These are phyloP conservation scores for Penicillium janthinellum DNA, from an alignment of 2,329 filamentous ascomycete species.

Conservation along the genomic window DNA sequence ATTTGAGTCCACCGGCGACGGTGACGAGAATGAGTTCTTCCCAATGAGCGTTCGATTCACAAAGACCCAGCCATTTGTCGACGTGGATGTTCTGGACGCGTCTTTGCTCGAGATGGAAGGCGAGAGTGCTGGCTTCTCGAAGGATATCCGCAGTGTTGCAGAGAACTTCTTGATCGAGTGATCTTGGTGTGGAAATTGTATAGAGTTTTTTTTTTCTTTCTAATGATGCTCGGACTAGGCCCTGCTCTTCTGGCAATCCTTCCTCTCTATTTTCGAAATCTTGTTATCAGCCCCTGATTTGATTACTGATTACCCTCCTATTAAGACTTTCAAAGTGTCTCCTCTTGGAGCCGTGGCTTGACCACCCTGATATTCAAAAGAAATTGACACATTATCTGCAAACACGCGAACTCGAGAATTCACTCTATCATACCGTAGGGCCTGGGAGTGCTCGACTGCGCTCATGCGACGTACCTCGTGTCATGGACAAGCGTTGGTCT, in stretches of 20 bases:
- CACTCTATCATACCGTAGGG: not conserved
- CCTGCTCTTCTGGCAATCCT: slow-evolving; percentile 21
- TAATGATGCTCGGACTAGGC: slow-evolving; percentile 42
- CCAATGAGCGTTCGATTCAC: slow-evolving; percentile 91
- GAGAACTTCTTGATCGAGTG: slow-evolving; percentile 51
- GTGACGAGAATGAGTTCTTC: slow-evolving; percentile 94
- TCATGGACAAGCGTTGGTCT: not conserved
- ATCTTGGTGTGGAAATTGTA: slow-evolving; percentile 31
- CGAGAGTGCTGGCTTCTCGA: slow-evolving; percentile 48
- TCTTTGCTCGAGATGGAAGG: slow-evolving; percentile 50
- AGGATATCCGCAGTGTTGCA: slow-evolving; percentile 48
- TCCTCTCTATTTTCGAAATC: slow-evolving; percentile 20
- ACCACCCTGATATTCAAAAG: slow-evolving; percentile 13
- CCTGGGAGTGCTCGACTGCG: not conserved
- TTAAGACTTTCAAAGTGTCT: not conserved
- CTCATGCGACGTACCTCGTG: not conserved
- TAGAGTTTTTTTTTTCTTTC: slow-evolving; percentile 36
- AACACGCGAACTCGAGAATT: not conserved
- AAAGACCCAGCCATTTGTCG: slow-evolving; percentile 82
- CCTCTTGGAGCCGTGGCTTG: slow-evolving; percentile 12
- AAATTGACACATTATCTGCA: slow-evolving; percentile 19
- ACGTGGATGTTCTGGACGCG: slow-evolving; percentile 73
- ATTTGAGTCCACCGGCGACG: slow-evolving; percentile 83
- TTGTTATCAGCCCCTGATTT: slow-evolving; percentile 25
- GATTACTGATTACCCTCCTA: slow-evolving; percentile 12